phyloP scores from a whole-genome alignment of 495 filamentous ascomycete genomes.

The Neurospora sp. region DNA sequence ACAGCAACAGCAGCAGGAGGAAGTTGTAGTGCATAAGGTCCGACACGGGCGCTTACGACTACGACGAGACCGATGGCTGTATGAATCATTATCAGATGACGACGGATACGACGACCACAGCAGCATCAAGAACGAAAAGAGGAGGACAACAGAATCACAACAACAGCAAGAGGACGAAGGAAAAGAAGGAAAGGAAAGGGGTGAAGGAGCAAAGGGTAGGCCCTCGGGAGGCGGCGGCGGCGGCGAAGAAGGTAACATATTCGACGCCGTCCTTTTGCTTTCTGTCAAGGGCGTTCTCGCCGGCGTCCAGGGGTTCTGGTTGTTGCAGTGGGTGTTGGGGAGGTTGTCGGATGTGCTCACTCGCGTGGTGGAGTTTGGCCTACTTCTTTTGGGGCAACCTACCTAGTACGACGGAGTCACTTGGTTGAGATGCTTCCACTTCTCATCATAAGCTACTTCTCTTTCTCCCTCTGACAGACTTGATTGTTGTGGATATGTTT shows the following conservation, averaged over 20 bases:
- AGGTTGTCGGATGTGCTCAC: constrained; percentile 15
- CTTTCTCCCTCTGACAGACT: background rate
- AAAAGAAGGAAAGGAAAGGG: background rate
- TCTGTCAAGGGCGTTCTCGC: constrained; percentile 16
- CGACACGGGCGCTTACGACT: too few relatives aligned
- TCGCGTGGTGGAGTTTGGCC: constrained; percentile 19
- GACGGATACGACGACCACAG: background rate
- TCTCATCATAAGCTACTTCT: background rate
- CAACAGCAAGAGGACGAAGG: background rate
- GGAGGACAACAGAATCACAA: background rate
- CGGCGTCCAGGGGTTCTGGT: constrained; percentile 14
- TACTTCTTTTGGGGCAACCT: constrained; percentile 12
- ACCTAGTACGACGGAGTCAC: background rate
- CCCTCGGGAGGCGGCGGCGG: constrained; percentile 4
- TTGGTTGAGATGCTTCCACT: background rate
- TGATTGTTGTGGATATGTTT: background rate
- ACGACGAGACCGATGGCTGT: background rate
- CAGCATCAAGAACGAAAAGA: background rate
- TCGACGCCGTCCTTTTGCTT: constrained; percentile 17
- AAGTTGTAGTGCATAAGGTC: too few relatives aligned
- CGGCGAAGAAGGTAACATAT: background rate
- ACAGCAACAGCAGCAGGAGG: background rate
- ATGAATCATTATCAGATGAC: background rate
- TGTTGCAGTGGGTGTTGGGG: constrained; percentile 17
- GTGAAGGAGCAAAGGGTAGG: background rate